Evolutionary conservation across 305 asterid genomes (phyloP), one percentile per base, ranked within the genome.

Genomic region (Plantago coronopus): DNA sequence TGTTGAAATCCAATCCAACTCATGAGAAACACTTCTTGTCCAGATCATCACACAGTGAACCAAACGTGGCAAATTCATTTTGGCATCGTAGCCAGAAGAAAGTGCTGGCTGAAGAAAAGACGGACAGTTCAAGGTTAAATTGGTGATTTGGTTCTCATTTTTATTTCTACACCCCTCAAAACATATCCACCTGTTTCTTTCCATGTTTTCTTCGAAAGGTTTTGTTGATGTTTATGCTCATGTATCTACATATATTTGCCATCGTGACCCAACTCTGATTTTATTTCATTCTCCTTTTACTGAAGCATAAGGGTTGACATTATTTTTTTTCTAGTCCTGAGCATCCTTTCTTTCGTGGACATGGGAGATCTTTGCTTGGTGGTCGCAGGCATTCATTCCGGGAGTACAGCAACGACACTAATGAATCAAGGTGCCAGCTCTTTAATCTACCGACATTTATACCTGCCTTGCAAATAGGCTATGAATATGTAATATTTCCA

Each of bases 281-380:
- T 53, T 17, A 17, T 16, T 25, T 2, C 57, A 5, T 53, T 25
- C 19, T 53, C 10, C 25, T 53, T 23, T 17, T 25, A 7, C 42
- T 34, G 42, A 34, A 34, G 42, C 42, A 34, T 34, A 45, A 47
- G 55, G 31, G 17, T 61, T 45, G 19, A 5, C 17, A 40, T 63
- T 12, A n/a, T 54, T 48, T 27, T 49, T 70, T 49, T 72, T 79
- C 25, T 77, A 89, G 95, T 79, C 97, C 95, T 15, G 95, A 87
- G 78, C 89, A 79, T 73, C 89, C 89, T 66, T 50, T 77, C 69
- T 84, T 81, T 63, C 91, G 80, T 63, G 91, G 89, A 64, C 94
- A 76, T 61, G 89, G 95, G 48, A 78, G 95, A 74, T 89, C 97
- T 61, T 74, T 89, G 87, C 97, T 87, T 78, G 93, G 97, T 64